phyloP scores from a whole-genome alignment of 768 basidiomycete genomes.

The Cyclocybe aegerita region DNA sequence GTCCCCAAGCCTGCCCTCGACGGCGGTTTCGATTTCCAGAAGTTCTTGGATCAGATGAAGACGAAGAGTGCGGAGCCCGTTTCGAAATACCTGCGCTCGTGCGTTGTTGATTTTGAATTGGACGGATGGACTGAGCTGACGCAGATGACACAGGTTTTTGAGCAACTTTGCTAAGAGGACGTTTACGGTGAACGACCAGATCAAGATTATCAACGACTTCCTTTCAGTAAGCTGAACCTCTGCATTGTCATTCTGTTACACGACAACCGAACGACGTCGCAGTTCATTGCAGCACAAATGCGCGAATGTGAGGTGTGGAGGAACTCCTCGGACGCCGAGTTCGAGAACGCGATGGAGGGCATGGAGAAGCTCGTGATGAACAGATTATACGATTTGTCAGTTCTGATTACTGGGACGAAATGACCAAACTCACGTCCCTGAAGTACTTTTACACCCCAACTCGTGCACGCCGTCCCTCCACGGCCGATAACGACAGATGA shows the following conservation, averaged over 20 bases:
- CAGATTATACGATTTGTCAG: slow-evolving; percentile 90
- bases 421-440: slow-evolving; percentile 7
- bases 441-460: slow-evolving; percentile 92
- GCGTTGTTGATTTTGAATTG: slow-evolving; percentile 30
- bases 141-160: slow-evolving; percentile 63
- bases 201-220: slow-evolving; percentile 95
- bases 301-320: slow-evolving; percentile 81
- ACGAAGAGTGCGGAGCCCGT: slow-evolving; percentile 84
- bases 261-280: neutral
- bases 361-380: slow-evolving; percentile 99
- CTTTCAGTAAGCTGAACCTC: slow-evolving; percentile 55
- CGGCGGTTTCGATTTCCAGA: slow-evolving; percentile 86
- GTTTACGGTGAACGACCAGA: slow-evolving; percentile 90
- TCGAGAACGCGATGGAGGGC: slow-evolving; percentile 96
- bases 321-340: slow-evolving; percentile 74
- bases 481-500: slow-evolving; percentile 90
- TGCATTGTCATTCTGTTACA: slow-evolving; percentile 7
- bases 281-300: slow-evolving; percentile 95
- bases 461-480: slow-evolving; percentile 61
- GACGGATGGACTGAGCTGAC: neutral
- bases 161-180: slow-evolving; percentile 91
- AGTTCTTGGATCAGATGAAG: slow-evolving; percentile 95
- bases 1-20: slow-evolving; percentile 29
- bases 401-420: slow-evolving; percentile 17
- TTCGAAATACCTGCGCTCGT: slow-evolving; percentile 95